Conservation (phyloP, 129 eudicot genomes). For the Heracleum sosnowskyi region DNA sequence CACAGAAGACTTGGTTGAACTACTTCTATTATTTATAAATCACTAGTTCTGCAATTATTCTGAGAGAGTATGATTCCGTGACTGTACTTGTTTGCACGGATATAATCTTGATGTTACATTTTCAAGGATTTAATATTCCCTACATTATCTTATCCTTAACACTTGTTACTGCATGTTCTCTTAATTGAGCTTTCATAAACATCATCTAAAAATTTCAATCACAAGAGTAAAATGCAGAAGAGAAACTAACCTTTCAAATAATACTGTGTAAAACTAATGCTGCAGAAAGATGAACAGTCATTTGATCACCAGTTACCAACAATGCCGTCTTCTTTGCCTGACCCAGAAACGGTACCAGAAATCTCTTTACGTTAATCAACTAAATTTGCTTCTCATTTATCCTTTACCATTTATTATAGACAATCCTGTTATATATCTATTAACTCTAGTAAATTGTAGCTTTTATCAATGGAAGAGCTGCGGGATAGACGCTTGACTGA, state of each 20-base stretch:
- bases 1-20: neutral
- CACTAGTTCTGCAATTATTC: neutral
- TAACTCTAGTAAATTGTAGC: constrained; percentile 39
- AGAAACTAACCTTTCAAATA: constrained; percentile 11
- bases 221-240: constrained; percentile 7
- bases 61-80: neutral
- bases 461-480: constrained; percentile 85
- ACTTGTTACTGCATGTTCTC: neutral
- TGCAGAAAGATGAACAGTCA: constrained; percentile 78
- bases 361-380: neutral
- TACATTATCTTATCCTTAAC: neutral
- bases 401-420: neutral
- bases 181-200: neutral
- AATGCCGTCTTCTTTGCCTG: constrained; percentile 70
- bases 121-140: neutral
- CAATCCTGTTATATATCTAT: neutral
- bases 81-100: neutral
- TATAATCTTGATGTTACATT: neutral
- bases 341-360: constrained; percentile 64
- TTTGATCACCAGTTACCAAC: constrained; percentile 75
- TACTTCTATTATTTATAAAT: neutral
- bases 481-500: constrained; percentile 81
- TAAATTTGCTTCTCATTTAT: neutral
- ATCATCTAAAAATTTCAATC: neutral
- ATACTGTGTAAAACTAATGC: constrained; percentile 1